A percentile compares a stretch with the other conserved stretches of the same genome.
Evolutionary conservation across 768 basidiomycete species (phyloP).

Genomic region (Boletellus emodensis): DNA sequence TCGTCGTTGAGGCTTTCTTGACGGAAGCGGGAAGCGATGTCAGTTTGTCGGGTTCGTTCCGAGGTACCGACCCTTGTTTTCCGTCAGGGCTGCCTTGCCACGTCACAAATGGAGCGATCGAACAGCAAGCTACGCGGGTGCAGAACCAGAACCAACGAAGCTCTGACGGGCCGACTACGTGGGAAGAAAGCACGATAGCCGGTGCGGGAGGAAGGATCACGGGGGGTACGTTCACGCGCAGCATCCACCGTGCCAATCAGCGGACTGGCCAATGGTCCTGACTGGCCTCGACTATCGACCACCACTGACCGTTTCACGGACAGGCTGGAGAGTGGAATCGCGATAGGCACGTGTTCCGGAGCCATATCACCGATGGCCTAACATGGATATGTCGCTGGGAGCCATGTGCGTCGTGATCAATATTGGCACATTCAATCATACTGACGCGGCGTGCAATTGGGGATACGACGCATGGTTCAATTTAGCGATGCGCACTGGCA

Average conservation of each 20-base stretch:
- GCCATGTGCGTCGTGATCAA: background rate
- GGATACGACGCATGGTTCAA: background rate
- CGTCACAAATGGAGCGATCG: background rate
- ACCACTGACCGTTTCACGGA: too few relatives aligned
- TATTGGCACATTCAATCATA: background rate
- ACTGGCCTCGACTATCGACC: too few relatives aligned
- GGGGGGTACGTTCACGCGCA: background rate
- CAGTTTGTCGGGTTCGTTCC: background rate
- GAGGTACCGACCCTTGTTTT: background rate
- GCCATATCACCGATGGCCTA: background rate
- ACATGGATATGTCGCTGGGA: background rate
- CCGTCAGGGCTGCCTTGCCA: background rate
- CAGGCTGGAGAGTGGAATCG: background rate
- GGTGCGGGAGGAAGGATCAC: background rate
- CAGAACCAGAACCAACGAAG: background rate
- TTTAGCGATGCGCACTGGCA: too few relatives aligned
- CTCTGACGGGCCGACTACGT: background rate
- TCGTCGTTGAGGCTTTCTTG: background rate
- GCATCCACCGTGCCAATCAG: background rate
- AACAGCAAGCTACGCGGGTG: background rate
- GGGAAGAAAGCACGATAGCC: background rate
- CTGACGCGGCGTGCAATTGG: background rate
- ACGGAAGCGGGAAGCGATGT: background rate
- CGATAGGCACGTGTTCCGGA: background rate
- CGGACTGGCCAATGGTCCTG: too few relatives aligned